Evolutionary conservation across 1,284 basidiomycete genomes (phyloP), one percentile per base, ranked within the genome.

Genomic region (Austroboletus niveus): DNA sequence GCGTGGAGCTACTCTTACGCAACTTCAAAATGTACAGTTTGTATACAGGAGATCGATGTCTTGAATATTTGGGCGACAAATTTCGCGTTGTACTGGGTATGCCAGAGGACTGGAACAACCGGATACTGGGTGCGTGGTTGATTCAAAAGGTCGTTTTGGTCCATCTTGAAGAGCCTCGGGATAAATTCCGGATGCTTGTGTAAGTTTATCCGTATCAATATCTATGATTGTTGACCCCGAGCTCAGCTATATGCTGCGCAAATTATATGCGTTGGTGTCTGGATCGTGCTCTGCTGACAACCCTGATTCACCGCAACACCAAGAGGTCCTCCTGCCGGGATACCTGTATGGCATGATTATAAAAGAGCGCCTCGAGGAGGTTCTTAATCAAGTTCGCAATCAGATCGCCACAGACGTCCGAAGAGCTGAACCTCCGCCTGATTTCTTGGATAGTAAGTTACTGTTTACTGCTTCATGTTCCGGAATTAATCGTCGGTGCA

Each of bases 231-330:
- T 51, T 68, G 14, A 69, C 32, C 15, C 27, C 30, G 17, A 15
- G 40, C 15, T 41, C 47, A 71, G 94, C 45, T 98, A 96, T 75
- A 99, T 99, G 97, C 79, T 99, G 40, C 89, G 94, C 60, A 99
- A 99, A 75, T 78, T 99, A 22, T 99, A 95, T 66, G 83, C 93
- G 7, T 77, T 95, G 44, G 94, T 99, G 12, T 96, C 93, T 15
- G 89, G 89, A 49, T 85, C 91, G 47, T 96, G 92, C 62, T 92
- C 91, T 64, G 81, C 89, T 49, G 97, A 99, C 75, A 99, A 99
- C 66, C 95, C 97, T 12, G 97, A 99, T 78, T 99, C 96, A 15
- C 94, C 95, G 49, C 96, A 99, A 70, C 93, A 98, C 67, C 97
- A 99, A 70, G 97, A 99, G 68, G 94, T 98, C 42, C 82, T 99